Evolutionary conservation across 148 eudicot species (phyloP), one percentile per base, ranked within the genome.

Genomic region (Gaultheria prostrata): DNA sequence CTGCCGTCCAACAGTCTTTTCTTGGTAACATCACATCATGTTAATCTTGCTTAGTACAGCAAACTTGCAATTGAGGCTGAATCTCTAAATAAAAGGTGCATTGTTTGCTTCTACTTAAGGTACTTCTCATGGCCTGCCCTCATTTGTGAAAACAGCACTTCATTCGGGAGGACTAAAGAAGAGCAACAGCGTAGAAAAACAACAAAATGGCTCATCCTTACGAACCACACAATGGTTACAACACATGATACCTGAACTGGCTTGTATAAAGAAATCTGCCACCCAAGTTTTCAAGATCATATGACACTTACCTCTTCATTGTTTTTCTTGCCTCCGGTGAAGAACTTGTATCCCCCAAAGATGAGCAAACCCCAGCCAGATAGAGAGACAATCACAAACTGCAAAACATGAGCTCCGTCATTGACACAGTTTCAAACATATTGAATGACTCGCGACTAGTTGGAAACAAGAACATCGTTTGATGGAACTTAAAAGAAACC

Each of bases 341-440:
- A 89, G 49, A 90, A 70, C 90, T 94, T 94, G 86, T 86, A 92
- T 20, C 90, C 89, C 79, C 93, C 91, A 86, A 39, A 88, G 84
- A 94, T 51, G 69, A 82, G 80, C 75, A 93, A 70, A 61, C 93
- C 94, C 98, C 98, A 94, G 83, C 95, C 98, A 77, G 98, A 6
- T 82, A 94, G 88, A 73, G 98, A 94, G 53, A 88, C 92, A 77
- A 94, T 90, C 78, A 94, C 98, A 87, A 94, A 93, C 98, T 94
- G 90, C 91, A 86, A 70, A 87, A 46, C 10, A 81, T 82, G 51
- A 79, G 30, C 24, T 17, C 21, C 13, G 48, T n/a, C 51, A 69
- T 59, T 33, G 76, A 50, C 21, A 71, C 32, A 73, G n/a, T 53
- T 43, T 74, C 24, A 51, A 57, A 85, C 43, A 24, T 57, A 56